phyloP scores from a whole-genome alignment of 768 basidiomycete species.

The Krasilnikovozyma curviuscula region DNA sequence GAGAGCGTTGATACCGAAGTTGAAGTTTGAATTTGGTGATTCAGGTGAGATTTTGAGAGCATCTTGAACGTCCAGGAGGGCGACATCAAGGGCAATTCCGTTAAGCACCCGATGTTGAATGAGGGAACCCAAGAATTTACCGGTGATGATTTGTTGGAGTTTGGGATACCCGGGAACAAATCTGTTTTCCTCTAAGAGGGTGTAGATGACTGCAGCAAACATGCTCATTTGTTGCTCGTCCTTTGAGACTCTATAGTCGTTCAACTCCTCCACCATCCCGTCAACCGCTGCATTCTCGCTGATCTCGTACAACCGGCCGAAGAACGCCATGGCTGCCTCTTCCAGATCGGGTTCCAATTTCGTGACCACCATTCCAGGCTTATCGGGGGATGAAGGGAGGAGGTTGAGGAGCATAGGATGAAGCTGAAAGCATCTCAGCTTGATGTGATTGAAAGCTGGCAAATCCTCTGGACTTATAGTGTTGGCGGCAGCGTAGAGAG shows the following conservation, averaged over 20 bases:
- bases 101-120: conserved; percentile 87
- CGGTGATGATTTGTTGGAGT: conserved; percentile 87
- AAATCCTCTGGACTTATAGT: conserved; percentile 60
- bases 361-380: conserved; percentile 72
- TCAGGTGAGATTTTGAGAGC: conserved; percentile 78
- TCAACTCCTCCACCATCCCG: conserved; percentile 73
- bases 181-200: conserved; percentile 98
- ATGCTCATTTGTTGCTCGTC: conserved; percentile 79
- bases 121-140: conserved; percentile 83
- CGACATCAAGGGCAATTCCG: conserved; percentile 82
- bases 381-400: conserved; percentile 54
- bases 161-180: conserved; percentile 94
- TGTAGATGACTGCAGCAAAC: conserved; percentile 99
- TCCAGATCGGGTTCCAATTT: conserved; percentile 82
- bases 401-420: conserved; percentile 93
- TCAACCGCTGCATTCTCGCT: conserved; percentile 67
- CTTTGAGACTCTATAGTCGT: conserved; percentile 61
- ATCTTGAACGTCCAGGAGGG: conserved; percentile 88
- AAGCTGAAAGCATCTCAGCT: conserved; percentile 79
- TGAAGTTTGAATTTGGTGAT: conserved; percentile 59
- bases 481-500: conserved; percentile 38
- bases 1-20: conserved; percentile 83
- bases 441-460: conserved; percentile 62
- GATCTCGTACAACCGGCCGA: conserved; percentile 91
- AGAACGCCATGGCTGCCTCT: conserved; percentile 79